Percentiles rank a stretch among this genome's conserved stretches.
phyloP scores from a whole-genome alignment of 805 yeast species.

The Ogataea glucozyma region DNA sequence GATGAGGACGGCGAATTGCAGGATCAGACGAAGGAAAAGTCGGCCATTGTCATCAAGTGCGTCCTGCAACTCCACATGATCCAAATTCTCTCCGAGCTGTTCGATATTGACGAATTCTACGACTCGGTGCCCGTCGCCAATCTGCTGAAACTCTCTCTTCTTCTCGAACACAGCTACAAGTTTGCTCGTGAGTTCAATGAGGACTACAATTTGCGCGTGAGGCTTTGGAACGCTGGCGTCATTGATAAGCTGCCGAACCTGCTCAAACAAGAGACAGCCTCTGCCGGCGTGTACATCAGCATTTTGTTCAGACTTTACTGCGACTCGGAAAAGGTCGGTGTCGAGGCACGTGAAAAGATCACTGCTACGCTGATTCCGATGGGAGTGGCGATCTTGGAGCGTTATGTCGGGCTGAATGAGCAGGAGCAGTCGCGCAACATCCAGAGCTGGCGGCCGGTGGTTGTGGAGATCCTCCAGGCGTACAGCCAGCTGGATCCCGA shows the following conservation, averaged over 20 bases:
- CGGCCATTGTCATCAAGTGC: conserved; percentile 86
- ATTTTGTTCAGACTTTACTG: conserved; percentile 79
- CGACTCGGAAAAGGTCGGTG: conserved; percentile 53
- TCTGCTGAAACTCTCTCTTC: conserved; percentile 56
- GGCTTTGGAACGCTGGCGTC: conserved; percentile 88
- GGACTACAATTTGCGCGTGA: conserved; percentile 82
- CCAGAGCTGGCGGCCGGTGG: conserved; percentile 88
- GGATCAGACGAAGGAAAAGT: conserved; percentile 55
- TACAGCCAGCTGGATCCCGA: conserved; percentile 72
- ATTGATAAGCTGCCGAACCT: conserved; percentile 91
- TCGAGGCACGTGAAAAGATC: conserved; percentile 49
- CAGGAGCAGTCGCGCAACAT: conserved; percentile 78
- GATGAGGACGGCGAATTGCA: conserved; percentile 21
- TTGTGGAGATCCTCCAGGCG: conserved; percentile 83
- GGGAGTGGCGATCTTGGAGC: conserved; percentile 67
- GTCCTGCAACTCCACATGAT: conserved; percentile 87
- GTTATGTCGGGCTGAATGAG: conserved; percentile 74
- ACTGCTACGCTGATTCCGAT: conserved; percentile 62
- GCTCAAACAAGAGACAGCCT: conserved; percentile 85
- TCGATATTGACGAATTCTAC: conserved; percentile 70
- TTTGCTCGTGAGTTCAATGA: conserved; percentile 88
- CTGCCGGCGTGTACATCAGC: conserved; percentile 84
- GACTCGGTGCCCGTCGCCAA: conserved; percentile 65
- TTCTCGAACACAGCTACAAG: conserved; percentile 68
- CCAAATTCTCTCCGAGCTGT: conserved; percentile 78